Evolutionary conservation across 2,329 filamentous ascomycete species (phyloP).

Genomic region (Tolypocladium endophyticum): DNA sequence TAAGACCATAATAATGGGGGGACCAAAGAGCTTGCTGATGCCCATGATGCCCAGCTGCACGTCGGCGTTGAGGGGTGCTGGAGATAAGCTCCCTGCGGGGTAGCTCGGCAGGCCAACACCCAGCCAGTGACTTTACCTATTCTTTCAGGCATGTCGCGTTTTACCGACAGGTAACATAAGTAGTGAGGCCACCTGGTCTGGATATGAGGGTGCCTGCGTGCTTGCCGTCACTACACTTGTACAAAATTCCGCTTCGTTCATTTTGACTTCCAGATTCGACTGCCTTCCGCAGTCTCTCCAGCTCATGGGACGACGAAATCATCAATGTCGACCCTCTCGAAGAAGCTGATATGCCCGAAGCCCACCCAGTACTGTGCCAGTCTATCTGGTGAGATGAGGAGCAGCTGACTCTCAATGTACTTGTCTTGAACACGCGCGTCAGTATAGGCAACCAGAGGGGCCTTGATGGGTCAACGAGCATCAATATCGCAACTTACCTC

Average conservation of each 20-base stretch:
- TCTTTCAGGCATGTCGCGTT: too few species aligned
- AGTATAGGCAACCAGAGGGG: not conserved
- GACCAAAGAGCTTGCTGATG: too few species aligned
- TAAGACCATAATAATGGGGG: too few species aligned
- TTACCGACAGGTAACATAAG: too few species aligned
- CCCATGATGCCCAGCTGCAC: too few species aligned
- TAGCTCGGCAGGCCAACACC: too few species aligned
- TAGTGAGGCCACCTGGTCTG: not conserved
- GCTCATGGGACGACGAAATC: slow-evolving; percentile 25
- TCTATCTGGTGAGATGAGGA: slow-evolving; percentile 66
- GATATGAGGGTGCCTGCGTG: not conserved
- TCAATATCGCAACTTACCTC: slow-evolving; percentile 43
- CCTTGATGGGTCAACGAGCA: not conserved
- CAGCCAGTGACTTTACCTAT: too few species aligned
- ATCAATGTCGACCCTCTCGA: slow-evolving; percentile 49
- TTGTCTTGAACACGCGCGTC: slow-evolving; percentile 39
- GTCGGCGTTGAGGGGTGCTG: too few species aligned
- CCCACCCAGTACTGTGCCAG: slow-evolving; percentile 75
- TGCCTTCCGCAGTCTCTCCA: not conserved
- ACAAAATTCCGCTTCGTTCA: not conserved
- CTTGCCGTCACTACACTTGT: not conserved
- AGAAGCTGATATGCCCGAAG: slow-evolving; percentile 50
- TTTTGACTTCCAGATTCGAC: not conserved
- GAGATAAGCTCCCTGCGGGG: too few species aligned
- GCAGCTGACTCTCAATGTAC: slow-evolving; percentile 65